These are phyloP conservation scores for Aspergillus sp. DNA, from an alignment of 2,329 filamentous ascomycete species.

Conservation along the genomic window DNA sequence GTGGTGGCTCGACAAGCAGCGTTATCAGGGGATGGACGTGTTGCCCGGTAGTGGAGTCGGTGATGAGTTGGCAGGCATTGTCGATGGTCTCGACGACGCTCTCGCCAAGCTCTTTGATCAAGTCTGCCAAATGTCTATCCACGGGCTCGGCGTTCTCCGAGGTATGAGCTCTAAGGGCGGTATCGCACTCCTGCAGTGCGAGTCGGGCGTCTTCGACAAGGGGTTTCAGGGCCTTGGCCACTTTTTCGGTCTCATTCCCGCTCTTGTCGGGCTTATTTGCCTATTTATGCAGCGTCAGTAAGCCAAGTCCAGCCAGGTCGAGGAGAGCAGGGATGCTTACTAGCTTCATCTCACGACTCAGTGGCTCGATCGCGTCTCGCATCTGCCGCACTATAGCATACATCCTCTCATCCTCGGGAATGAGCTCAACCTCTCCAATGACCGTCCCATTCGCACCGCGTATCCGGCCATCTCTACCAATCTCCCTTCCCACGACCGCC, in stretches of 20 bases:
- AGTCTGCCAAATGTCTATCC: not conserved
- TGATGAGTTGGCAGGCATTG: not conserved
- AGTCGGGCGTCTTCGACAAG: not conserved
- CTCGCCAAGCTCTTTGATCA: not conserved
- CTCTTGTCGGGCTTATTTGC: not conserved
- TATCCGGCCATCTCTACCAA: not conserved
- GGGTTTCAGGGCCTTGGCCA: not conserved
- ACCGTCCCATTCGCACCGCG: conserved; percentile 46
- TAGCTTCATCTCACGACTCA: conserved; percentile 83
- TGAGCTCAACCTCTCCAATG: conserved; percentile 62
- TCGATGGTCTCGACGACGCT: not conserved
- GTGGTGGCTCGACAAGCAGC: not conserved
- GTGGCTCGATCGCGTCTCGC: conserved; percentile 79
- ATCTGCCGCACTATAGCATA: conserved; percentile 73
- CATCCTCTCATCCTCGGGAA: conserved; percentile 63
- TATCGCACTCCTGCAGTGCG: not conserved
- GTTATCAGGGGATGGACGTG: not conserved
- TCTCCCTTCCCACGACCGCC: not conserved
- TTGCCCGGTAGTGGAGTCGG: not conserved
- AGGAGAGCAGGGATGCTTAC: conserved; percentile 50
- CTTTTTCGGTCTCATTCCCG: not conserved
- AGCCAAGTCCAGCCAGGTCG: too few relatives aligned
- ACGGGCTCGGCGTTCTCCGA: not conserved
- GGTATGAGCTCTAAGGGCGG: not conserved
- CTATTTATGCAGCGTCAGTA: not conserved